phyloP scores from a whole-genome alignment of 1,284 basidiomycete genomes.

The Amylostereum areolatum region DNA sequence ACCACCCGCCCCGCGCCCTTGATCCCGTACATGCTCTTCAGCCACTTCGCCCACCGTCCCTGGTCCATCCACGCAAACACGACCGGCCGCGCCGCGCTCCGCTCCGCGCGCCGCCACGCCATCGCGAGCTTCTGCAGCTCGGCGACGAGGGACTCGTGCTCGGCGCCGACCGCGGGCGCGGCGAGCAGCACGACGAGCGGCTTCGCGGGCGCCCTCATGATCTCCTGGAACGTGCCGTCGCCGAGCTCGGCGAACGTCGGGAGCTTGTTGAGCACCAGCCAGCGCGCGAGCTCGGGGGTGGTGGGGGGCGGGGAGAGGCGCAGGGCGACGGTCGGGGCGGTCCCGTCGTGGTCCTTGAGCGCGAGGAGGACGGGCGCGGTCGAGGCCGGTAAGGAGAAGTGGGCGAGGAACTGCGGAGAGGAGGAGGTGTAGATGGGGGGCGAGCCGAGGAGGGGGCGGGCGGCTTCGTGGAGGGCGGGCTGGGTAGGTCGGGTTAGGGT shows the following conservation, averaged over 20 bases:
- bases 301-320: slow-evolving; percentile 9
- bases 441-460: slow-evolving; percentile 59
- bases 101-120: slow-evolving; percentile 48
- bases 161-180: slow-evolving; percentile 23
- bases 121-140: slow-evolving; percentile 50
- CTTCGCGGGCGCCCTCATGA: slow-evolving; percentile 72
- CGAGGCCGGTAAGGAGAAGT: slow-evolving; percentile 43
- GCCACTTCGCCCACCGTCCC: slow-evolving; percentile 76
- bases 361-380: slow-evolving; percentile 59
- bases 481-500: slow-evolving; percentile 17
- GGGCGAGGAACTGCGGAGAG: slow-evolving; percentile 38
- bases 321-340: slow-evolving; percentile 27
- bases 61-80: slow-evolving; percentile 86
- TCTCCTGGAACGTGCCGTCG: slow-evolving; percentile 67
- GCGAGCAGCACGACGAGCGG: slow-evolving; percentile 77
- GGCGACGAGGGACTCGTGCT: slow-evolving; percentile 36
- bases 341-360: slow-evolving; percentile 64
- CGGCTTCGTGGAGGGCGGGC: slow-evolving; percentile 41
- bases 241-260: slow-evolving; percentile 69
- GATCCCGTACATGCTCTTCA: slow-evolving; percentile 83
- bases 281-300: slow-evolving; percentile 25
- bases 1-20: slow-evolving; percentile 41
- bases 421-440: slow-evolving; percentile 62
- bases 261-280: slow-evolving; percentile 63
- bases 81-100: slow-evolving; percentile 47